These are phyloP conservation scores for Phytophthora cryptogea DNA, from an alignment of 352 stramenopile species.

Conservation along the genomic window DNA sequence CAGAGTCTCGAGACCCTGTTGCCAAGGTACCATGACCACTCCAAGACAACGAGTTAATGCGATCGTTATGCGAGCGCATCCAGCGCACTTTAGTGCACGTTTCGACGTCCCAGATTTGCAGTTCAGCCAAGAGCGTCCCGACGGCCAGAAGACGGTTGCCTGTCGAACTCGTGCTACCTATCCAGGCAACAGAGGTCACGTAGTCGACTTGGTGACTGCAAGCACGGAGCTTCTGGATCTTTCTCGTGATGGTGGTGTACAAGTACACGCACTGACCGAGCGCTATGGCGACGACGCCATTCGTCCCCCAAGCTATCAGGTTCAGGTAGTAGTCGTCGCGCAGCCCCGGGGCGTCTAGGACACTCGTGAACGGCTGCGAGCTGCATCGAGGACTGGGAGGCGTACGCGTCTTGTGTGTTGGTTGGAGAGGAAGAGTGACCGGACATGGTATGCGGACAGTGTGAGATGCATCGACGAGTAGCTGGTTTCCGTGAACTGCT, in stretches of 20 bases:
- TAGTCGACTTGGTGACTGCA: slow-evolving; percentile 81
- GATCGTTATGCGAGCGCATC: slow-evolving; percentile 88
- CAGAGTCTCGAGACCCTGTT: slow-evolving; percentile 91
- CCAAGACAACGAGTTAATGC: slow-evolving; percentile 93
- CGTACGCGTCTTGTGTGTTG: no score
- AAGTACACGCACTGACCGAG: slow-evolving; percentile 95
- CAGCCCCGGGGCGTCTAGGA: slow-evolving; percentile 96
- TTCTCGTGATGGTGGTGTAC: slow-evolving; percentile 91
- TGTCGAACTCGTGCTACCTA: slow-evolving; percentile 18
- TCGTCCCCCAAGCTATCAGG: slow-evolving; percentile 94
- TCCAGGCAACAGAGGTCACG: slow-evolving; percentile 95
- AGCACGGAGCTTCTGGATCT: slow-evolving; percentile 90
- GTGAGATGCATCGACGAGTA: no score
- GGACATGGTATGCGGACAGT: no score
- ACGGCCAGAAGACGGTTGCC: slow-evolving; percentile 85
- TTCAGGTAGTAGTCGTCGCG: slow-evolving; percentile 99
- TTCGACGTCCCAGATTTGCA: slow-evolving; percentile 96
- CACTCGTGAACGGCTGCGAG: slow-evolving; percentile 31
- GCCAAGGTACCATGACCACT: slow-evolving; percentile 82
- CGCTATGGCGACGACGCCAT: slow-evolving; percentile 95
- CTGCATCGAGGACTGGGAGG: no score
- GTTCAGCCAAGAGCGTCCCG: slow-evolving; percentile 87
- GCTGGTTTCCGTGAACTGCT: no score
- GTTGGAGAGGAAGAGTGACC: no score
- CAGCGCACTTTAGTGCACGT: slow-evolving; percentile 83